Evolutionary conservation across 2,329 filamentous ascomycete species (phyloP), one percentile per base, ranked within the genome.

Genomic region (Plectosphaerella plurivora): DNA sequence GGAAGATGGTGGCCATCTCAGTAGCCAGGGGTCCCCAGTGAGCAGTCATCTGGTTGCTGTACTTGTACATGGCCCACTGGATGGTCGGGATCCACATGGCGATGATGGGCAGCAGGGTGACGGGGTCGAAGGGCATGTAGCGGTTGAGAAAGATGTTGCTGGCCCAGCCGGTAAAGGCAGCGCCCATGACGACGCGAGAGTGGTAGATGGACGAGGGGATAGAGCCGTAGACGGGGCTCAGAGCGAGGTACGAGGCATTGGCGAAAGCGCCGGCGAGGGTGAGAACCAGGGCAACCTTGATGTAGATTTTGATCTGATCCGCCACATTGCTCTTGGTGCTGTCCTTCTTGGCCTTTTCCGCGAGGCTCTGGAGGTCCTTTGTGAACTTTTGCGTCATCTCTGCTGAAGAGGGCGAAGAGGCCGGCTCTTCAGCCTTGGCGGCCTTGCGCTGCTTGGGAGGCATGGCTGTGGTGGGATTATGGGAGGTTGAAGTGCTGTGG

Each of bases 181-280:
- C 84, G 4, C 81, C 73, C 60, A 84, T 84, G 56, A 91, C 73
- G 55, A 84, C 78, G 64, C 81, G 80, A 49, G 77, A 72, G 66
- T 97, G 93, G 67, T 86, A 88, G 58, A 87, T 75, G 1, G 82
- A 79, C 1, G 91, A 77, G 1, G 93, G 89, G 37, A 96, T 89
- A 15, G 86, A 84, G 50, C 94, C 94, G 69, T 95, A 97, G 11
- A 95, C 88, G 2, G 94, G 94, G 18, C 91, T 89, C 35, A 97
- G 76, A 39, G 82, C 86, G 56, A 91, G 76, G 64, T 90, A 83
- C 1, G 89, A 93, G 53, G 87, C 81, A 56, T 85, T 83, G 46
- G 87, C 86, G 55, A 81, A 84, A 42, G 86, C 65, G 45, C 85
- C 88, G 10, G 82, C 77, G 45, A 88, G 72, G 24, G 74, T 60